A percentile compares a stretch with the other conserved stretches of the same genome.
phyloP scores from a whole-genome alignment of 805 yeast genomes.

The Ogataea pini region DNA sequence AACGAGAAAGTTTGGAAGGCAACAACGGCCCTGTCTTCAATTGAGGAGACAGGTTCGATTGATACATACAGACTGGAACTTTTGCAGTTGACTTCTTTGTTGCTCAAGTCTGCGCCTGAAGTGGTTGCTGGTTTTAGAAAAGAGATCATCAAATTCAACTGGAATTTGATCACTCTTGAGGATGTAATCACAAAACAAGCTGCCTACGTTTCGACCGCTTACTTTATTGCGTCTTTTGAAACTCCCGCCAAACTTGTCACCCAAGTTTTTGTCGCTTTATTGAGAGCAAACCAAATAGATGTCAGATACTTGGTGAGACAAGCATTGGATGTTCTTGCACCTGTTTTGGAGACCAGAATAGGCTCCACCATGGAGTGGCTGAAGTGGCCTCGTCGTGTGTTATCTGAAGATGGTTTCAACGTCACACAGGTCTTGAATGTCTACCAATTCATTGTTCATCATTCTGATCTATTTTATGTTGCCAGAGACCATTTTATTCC shows the following conservation, averaged over 20 bases:
- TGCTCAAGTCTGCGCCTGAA: slow-evolving; percentile 68
- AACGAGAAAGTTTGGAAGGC: slow-evolving; percentile 74
- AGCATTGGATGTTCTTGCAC: slow-evolving; percentile 85
- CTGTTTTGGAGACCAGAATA: slow-evolving; percentile 74
- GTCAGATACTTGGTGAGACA: slow-evolving; percentile 81
- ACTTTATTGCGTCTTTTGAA: slow-evolving; percentile 83
- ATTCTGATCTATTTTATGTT: slow-evolving; percentile 78
- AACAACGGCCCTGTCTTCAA: slow-evolving; percentile 50
- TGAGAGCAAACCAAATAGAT: slow-evolving; percentile 83
- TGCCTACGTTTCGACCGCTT: slow-evolving; percentile 85
- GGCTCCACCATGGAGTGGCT: slow-evolving; percentile 73
- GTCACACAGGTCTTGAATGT: slow-evolving; percentile 84
- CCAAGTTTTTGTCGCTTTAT: slow-evolving; percentile 86
- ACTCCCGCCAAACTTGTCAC: slow-evolving; percentile 87
- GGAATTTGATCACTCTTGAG: slow-evolving; percentile 90
- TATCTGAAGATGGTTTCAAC: slow-evolving; percentile 86
- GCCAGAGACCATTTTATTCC: slow-evolving; percentile 89
- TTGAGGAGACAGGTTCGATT: slow-evolving; percentile 62
- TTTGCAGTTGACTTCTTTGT: slow-evolving; percentile 74
- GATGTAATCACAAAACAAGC: slow-evolving; percentile 89
- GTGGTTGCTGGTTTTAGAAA: slow-evolving; percentile 63
- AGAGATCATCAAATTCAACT: slow-evolving; percentile 87
- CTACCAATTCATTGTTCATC: slow-evolving; percentile 84
- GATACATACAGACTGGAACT: slow-evolving; percentile 78
- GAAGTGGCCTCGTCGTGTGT: slow-evolving; percentile 90